Evolutionary conservation across 345 rosid species (phyloP).

Genomic region (Cardamine occulta): DNA sequence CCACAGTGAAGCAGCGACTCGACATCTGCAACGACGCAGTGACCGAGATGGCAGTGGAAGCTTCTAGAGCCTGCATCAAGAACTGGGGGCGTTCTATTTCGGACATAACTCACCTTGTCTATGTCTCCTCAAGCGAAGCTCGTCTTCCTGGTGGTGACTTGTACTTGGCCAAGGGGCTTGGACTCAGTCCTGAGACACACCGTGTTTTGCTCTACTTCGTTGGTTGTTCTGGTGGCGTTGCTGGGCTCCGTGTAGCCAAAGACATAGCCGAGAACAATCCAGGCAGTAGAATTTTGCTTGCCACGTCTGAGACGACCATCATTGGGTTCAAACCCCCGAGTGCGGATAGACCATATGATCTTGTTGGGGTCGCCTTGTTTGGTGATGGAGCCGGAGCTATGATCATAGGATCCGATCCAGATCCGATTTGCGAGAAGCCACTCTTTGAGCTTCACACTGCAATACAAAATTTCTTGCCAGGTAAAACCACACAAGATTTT

Average conservation of each 20-base stretch:
- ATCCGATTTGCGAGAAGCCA: conserved; percentile 56
- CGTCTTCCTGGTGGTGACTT: conserved; percentile 93
- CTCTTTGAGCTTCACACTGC: conserved; percentile 90
- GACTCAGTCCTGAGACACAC: conserved; percentile 74
- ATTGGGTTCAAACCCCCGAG: conserved; percentile 95
- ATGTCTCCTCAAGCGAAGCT: conserved; percentile 97
- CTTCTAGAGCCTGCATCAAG: conserved; percentile 76
- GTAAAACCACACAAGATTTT: conserved; percentile 18
- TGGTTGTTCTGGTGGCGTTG: conserved; percentile 96
- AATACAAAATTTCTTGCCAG: conserved; percentile 69
- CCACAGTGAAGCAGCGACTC: conserved; percentile 81
- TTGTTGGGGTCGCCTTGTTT: conserved; percentile 93
- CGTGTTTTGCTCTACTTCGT: conserved; percentile 84
- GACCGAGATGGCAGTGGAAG: conserved; percentile 87
- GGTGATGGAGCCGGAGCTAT: conserved; percentile 96
- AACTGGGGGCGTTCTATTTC: conserved; percentile 79
- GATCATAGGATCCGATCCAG: conserved; percentile 79
- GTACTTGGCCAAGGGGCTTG: conserved; percentile 80
- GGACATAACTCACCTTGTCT: conserved; percentile 88
- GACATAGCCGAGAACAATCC: conserved; percentile 96
- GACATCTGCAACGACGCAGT: conserved; percentile 85
- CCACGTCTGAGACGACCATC: conserved; percentile 91
- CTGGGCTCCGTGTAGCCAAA: conserved; percentile 92
- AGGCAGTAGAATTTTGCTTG: conserved; percentile 81
- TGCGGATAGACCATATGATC: conserved; percentile 81